These are phyloP conservation scores for Paramarasmius palmivorus DNA, from an alignment of 1,284 basidiomycete genomes.

Conservation along the genomic window DNA sequence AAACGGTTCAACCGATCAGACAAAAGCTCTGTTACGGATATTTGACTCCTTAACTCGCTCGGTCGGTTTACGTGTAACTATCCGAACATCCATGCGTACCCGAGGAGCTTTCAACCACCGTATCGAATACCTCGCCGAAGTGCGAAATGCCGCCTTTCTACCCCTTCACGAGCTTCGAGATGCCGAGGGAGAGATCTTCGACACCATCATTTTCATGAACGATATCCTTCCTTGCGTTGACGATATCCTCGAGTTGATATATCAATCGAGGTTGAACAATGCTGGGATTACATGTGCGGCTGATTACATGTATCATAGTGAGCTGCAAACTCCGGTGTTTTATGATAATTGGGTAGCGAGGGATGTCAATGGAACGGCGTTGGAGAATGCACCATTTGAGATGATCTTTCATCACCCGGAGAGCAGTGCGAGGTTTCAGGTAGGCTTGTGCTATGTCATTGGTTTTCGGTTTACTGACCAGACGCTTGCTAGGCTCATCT, in stretches of 20 bases:
- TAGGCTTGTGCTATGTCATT: no score
- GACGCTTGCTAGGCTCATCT: conserved; percentile 55
- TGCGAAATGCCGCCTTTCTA: conserved; percentile 92
- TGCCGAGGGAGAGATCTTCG: conserved; percentile 87
- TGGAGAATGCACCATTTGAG: conserved; percentile 96
- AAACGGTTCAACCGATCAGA: conserved; percentile 95
- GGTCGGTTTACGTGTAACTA: conserved; percentile 88
- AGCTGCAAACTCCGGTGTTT: conserved; percentile 88
- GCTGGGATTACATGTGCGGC: conserved; percentile 96
- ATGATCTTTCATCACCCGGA: conserved; percentile 83
- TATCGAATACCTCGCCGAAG: conserved; percentile 97
- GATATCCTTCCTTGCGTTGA: conserved; percentile 95
- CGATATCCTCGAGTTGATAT: conserved; percentile 93
- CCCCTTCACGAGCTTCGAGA: conserved; percentile 91
- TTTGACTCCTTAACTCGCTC: conserved; percentile 88
- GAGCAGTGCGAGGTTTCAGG: conserved; percentile 79
- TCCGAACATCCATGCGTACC: conserved; percentile 87
- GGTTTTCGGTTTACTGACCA: no score
- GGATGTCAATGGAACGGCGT: conserved; percentile 94
- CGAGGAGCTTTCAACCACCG: conserved; percentile 97
- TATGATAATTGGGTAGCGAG: conserved; percentile 98
- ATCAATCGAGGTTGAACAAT: conserved; percentile 88
- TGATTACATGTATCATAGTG: conserved; percentile 97
- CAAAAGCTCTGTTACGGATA: conserved; percentile 89
- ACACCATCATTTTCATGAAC: conserved; percentile 97